Base-by-base conservation (phyloP, 1,284 basidiomycete genomes). In the Fomes fomentarius region DNA sequence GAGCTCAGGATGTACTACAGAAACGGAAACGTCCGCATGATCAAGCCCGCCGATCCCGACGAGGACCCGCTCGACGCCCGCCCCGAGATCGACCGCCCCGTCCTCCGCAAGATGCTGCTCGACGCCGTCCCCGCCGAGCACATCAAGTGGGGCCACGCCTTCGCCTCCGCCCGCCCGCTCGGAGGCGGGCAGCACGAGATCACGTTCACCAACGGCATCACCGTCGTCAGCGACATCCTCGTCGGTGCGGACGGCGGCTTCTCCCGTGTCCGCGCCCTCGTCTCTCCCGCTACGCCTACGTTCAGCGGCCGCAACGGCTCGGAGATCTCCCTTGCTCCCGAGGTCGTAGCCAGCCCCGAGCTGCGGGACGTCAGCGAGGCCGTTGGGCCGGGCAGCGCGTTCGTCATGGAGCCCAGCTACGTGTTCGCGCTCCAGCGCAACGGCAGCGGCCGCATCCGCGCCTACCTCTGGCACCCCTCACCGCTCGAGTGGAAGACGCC, bases 191-290 rank as follows among this genome's bases (percentile, higher is more conserved):
- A 48, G 31, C 56, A 58, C 49, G 56, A 58, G 49, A 45, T 58
- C 28, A 47, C 48, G 10, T 57, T 57, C 48, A 30, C 47, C 1
- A 54, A 53, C 34, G 56, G 56, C 19, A 7, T 48, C 28, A 40
- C 34, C 19, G 37, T 42, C 9, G 34, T 40, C 17, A 35, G 22
- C 1, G 57, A 50, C 43, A 9, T 77, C 34, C 64, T 80, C 25
- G 65, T 80, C 22, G 79, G 78, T 11, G 78, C 79, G 11, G 79
- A 80, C 51, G 78, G 79, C 8, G 67, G 75, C 3, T 76, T 74
- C 70, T 78, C 76, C 14, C 66, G 66, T 46, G 66, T 76, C 17
- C 73, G 77, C 35, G 63, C 66, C 2, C 63, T 77, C 39, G 35
- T 60, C 12, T 56, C 54, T 7, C 21, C 57, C n/a, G 57, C 51